These are phyloP conservation scores for Spathaspora hagerdaliae DNA, from an alignment of 805 yeast species.

Conservation along the genomic window DNA sequence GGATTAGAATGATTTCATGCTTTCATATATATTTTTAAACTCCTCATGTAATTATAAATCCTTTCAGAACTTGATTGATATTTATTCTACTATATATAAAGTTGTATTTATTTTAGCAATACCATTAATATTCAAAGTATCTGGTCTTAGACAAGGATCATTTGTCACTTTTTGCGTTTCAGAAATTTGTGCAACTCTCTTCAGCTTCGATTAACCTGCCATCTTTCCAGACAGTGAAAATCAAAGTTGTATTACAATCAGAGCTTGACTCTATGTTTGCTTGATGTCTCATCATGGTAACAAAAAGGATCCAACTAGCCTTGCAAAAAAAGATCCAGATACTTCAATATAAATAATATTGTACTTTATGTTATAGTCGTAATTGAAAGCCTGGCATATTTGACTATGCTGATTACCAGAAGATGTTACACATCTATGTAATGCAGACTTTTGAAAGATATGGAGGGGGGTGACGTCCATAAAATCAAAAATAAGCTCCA, in stretches of 20 bases:
- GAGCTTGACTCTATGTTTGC: conserved; percentile 93
- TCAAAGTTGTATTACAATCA: conserved; percentile 39
- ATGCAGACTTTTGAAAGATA: conserved; percentile 2
- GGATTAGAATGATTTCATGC: neutral
- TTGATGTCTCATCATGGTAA: conserved; percentile 64
- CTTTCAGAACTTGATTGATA: no score
- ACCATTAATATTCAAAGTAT: neutral
- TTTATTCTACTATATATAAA: no score
- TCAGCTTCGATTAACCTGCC: conserved; percentile 45
- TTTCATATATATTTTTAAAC: neutral
- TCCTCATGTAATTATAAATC: neutral
- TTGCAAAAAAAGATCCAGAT: neutral
- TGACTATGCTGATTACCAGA: conserved; percentile 51
- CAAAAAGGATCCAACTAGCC: conserved; percentile 1
- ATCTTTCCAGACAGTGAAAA: conserved; percentile 44
- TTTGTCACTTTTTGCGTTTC: conserved; percentile 10
- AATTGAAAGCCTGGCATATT: conserved; percentile 52
- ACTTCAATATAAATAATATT: conserved; percentile 5
- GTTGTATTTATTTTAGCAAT: neutral
- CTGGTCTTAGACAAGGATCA: neutral
- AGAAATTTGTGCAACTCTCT: conserved; percentile 62
- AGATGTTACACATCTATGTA: neutral
- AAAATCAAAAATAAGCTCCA: conserved; percentile 79
- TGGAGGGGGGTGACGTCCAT: conserved; percentile 48
- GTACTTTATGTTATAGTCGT: conserved; percentile 14